phyloP scores from a whole-genome alignment of 2,329 filamentous ascomycete species.

The Tolypocladium nubicola region DNA sequence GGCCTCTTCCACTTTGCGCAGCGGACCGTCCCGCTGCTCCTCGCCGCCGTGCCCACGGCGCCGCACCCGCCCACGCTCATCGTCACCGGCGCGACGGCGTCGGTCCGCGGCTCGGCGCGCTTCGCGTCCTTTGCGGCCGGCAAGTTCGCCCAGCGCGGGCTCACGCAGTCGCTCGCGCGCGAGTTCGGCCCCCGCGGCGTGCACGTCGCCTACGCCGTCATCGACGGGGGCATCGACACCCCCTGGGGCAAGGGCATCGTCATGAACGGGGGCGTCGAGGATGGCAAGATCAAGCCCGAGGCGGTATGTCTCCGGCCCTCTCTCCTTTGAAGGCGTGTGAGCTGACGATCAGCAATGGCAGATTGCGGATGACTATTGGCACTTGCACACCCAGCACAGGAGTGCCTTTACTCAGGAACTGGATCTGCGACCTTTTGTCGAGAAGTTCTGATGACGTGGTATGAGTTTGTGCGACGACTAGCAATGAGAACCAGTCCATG shows the following conservation, averaged over 20 bases:
- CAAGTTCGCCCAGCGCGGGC: conserved; percentile 68
- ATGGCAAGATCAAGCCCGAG: conserved; percentile 61
- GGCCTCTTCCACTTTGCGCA: conserved; percentile 73
- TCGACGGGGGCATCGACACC: conserved; percentile 80
- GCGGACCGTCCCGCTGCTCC: conserved; percentile 56
- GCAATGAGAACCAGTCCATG: not conserved
- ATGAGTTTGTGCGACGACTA: too few relatives aligned
- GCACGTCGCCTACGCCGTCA: conserved; percentile 72
- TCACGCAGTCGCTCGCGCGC: conserved; percentile 64
- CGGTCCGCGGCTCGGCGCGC: conserved; percentile 57
- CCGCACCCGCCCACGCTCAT: conserved; percentile 66
- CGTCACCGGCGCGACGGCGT: conserved; percentile 80
- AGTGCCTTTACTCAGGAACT: conserved; percentile 75
- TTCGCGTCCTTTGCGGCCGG: conserved; percentile 65
- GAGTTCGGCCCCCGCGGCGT: conserved; percentile 80
- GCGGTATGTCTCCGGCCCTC: conserved; percentile 47
- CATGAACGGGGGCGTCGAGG: conserved; percentile 33
- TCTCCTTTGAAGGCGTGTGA: not conserved
- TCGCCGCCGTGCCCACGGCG: conserved; percentile 44
- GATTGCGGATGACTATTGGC: conserved; percentile 84
- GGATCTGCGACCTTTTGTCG: conserved; percentile 68
- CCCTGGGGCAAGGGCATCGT: conserved; percentile 49
- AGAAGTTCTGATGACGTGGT: conserved; percentile 56
- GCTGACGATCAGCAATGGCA: conserved; percentile 19
- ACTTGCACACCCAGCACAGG: conserved; percentile 68